Conservation (phyloP, 148 eudicot species). For the Dysphania ambrosioides region DNA sequence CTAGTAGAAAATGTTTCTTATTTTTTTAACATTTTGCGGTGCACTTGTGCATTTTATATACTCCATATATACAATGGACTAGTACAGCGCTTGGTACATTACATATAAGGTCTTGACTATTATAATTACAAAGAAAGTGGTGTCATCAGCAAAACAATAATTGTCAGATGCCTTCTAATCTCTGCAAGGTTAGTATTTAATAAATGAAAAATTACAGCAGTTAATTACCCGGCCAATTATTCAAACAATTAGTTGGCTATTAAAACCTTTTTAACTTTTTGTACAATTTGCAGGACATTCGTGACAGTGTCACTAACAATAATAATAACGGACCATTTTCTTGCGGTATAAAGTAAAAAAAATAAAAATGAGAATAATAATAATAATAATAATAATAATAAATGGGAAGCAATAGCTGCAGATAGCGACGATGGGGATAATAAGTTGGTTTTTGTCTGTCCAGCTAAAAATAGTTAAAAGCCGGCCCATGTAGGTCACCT, state of each 20-base stretch:
- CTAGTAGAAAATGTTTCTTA: too few relatives aligned
- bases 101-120: neutral
- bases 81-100: too few relatives aligned
- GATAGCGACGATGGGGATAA: constrained; percentile 70
- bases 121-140: neutral
- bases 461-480: constrained; percentile 94
- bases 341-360: neutral
- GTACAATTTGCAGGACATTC: neutral
- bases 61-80: too few relatives aligned
- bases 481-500: constrained; percentile 82
- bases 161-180: constrained; percentile 6
- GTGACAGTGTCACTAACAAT: neutral
- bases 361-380: constrained; percentile 9
- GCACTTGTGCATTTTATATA: too few relatives aligned
- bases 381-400: constrained; percentile 7
- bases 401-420: constrained; percentile 38
- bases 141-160: neutral
- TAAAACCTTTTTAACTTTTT: neutral
- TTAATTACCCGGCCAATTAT: neutral
- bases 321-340: neutral
- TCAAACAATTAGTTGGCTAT: neutral
- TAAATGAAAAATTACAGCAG: neutral
- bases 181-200: neutral
- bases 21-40: too few relatives aligned
- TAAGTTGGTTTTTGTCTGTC: constrained; percentile 77